Base-by-base conservation (phyloP, 2,329 filamentous ascomycete genomes). In the Fusarium virguliforme region DNA sequence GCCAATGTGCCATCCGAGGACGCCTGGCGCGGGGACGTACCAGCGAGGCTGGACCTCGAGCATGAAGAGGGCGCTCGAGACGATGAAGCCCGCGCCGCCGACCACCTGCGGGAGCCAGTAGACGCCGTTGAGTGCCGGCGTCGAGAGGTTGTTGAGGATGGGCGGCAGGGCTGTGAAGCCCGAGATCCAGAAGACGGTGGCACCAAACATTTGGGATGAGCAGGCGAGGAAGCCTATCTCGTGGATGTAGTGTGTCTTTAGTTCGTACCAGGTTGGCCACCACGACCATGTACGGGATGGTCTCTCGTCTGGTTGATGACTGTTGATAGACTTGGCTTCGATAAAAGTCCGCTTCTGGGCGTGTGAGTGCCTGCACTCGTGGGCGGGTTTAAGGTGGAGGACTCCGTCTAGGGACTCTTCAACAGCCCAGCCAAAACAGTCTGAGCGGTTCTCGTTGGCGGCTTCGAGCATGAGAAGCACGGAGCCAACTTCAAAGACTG, bases 381-480 rank as follows among this genome's bases (percentile, higher is more conserved):
- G 68, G 1, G 34, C 63, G 12, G 51, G 63, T 8, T 60, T 65
- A 8, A 70, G 57, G 7, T 65, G 64, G 5, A 75, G 54, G 15
- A 65, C 48, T 0, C 73, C 73, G 8, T 74, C 70, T 1, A 75
- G 9, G 4, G 55, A 58, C 12, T 74, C 72, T 18, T 91, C 87
- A 1, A 92, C 72, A 0, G 90, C 90, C 90, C 90, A 93, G 4
- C 91, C 90, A 75, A 92, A 92, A 76, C 90, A 93, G 12, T 87
- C 88, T 0, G 85, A 81, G 12, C 86, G 82, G 72, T 91, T 89
- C 74, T 90, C 88, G 75, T 93, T 93, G n/a, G 92, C 83, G 4
- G 90, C 90, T 77, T 93, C 91, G 2, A 91, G 80, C 78, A 92
- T 83, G 28, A 92, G 82, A 2, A 92, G 78, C 1, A 92, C 75